Evolutionary conservation across 2,329 filamentous ascomycete genomes (phyloP).

Genomic region (Zopfia rhizophila): DNA sequence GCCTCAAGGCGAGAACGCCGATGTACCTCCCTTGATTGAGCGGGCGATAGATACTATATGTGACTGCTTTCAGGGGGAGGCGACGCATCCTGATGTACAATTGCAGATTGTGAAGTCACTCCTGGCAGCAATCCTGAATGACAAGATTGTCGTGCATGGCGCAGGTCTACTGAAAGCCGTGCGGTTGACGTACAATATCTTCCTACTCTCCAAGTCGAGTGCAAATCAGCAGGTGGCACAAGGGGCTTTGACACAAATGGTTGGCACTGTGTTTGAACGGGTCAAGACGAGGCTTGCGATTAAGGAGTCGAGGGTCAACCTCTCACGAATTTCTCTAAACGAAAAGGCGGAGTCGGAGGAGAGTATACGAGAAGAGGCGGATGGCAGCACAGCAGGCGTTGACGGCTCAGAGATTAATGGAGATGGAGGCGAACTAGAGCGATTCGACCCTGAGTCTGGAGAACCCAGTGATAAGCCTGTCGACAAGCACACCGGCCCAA

Average conservation of each 20-base stretch:
- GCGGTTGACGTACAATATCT: conserved; percentile 98
- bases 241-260: conserved; percentile 97
- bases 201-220: conserved; percentile 91
- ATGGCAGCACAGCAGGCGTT: conserved; percentile 32
- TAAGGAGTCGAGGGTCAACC: conserved; percentile 80
- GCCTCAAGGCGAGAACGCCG: conserved; percentile 46
- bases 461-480: conserved; percentile 56
- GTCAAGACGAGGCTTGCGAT: conserved; percentile 87
- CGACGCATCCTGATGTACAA: conserved; percentile 90
- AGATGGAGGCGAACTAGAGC: conserved; percentile 54
- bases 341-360: conserved; percentile 47
- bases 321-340: conserved; percentile 56
- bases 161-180: conserved; percentile 96
- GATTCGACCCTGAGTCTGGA: conserved; percentile 46
- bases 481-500: conserved; percentile 62
- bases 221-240: conserved; percentile 97
- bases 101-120: conserved; percentile 98
- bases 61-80: conserved; percentile 98
- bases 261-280: conserved; percentile 95
- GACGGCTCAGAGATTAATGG: conserved; percentile 44
- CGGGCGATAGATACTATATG: conserved; percentile 99
- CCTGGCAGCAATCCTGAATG: conserved; percentile 92
- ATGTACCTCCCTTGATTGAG: conserved; percentile 83
- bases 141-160: conserved; percentile 98
- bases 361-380: conserved; percentile 35